phyloP scores from a whole-genome alignment of 1,139 yeast genomes.

The Suhomyces bribrorum region DNA sequence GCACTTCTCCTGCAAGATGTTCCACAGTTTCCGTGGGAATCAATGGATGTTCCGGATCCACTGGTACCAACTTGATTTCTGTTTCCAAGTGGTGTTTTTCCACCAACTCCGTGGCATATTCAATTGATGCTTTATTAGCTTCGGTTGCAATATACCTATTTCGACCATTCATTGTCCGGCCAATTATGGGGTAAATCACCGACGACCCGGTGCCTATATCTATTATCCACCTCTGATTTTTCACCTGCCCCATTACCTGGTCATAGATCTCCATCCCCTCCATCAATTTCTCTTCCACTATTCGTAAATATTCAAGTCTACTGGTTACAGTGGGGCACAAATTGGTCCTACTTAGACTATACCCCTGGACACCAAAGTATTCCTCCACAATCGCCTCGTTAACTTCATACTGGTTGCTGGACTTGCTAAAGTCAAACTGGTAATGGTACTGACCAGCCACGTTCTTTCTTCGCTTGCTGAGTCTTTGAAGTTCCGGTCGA shows the following conservation, averaged over 20 bases:
- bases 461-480: slow-evolving; percentile 1
- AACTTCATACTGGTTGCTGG: slow-evolving; percentile 19
- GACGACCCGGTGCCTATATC: slow-evolving; percentile 29
- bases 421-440: slow-evolving; percentile 12
- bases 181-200: slow-evolving; percentile 20
- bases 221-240: slow-evolving; percentile 14
- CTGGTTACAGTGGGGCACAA: slow-evolving; percentile 26
- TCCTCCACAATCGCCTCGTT: slow-evolving; percentile 19
- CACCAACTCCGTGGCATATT: slow-evolving; percentile 11
- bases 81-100: background rate
- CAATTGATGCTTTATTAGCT: slow-evolving; percentile 16
- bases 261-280: slow-evolving; percentile 11
- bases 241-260: slow-evolving; percentile 2
- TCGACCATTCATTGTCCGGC: slow-evolving; percentile 5
- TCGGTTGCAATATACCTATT: slow-evolving; percentile 21
- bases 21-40: slow-evolving; percentile 7
- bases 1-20: background rate
- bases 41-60: slow-evolving; percentile 2
- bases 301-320: slow-evolving; percentile 19
- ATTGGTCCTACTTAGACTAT: slow-evolving; percentile 16
- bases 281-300: slow-evolving; percentile 17
- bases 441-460: background rate
- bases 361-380: slow-evolving; percentile 16
- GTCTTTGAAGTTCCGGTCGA: slow-evolving; percentile 11
- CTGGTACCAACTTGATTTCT: slow-evolving; percentile 4